These are phyloP conservation scores for Metschnikowia gelsemii DNA, from an alignment of 805 yeast genomes.

Conservation along the genomic window DNA sequence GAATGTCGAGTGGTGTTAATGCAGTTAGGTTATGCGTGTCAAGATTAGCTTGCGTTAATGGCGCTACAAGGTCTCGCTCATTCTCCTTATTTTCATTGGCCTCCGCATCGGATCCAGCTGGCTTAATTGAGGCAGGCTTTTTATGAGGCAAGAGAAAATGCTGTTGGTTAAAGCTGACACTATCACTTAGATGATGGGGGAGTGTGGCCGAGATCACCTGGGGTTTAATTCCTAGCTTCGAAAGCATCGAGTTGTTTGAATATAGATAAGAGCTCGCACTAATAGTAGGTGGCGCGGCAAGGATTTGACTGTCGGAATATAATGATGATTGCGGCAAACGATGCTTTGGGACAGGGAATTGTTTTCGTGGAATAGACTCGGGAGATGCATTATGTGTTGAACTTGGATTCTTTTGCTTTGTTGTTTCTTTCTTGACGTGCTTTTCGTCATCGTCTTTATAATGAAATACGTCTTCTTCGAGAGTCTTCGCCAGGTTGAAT, in stretches of 20 bases:
- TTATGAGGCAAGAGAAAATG: not conserved
- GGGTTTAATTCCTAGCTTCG: conserved; percentile 42
- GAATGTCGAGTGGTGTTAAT: conserved; percentile 7
- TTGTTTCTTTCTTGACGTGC: conserved; percentile 1
- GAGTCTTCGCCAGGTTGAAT: conserved; percentile 58
- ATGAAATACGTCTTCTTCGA: conserved; percentile 46
- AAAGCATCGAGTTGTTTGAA: conserved; percentile 35
- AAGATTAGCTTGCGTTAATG: conserved; percentile 20
- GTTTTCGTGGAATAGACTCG: conserved; percentile 4
- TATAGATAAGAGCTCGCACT: conserved; percentile 33
- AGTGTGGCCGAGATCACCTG: conserved; percentile 38
- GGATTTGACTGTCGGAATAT: conserved; percentile 35
- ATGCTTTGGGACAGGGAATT: conserved; percentile 25
- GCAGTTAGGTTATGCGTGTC: conserved; percentile 19
- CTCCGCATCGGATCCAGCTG: not conserved
- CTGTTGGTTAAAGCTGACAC: conserved; percentile 7
- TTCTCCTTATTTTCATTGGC: conserved; percentile 11
- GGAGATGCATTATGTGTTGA: not conserved
- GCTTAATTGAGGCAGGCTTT: not conserved
- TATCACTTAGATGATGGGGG: conserved; percentile 17
- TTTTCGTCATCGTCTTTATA: conserved; percentile 24
- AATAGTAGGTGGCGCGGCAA: conserved; percentile 20
- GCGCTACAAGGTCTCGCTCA: conserved; percentile 12
- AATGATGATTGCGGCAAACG: conserved; percentile 34
- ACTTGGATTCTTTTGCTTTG: not conserved